phyloP scores from a whole-genome alignment of 2,329 filamentous ascomycete genomes.

The Mycosphaerella sp. region DNA sequence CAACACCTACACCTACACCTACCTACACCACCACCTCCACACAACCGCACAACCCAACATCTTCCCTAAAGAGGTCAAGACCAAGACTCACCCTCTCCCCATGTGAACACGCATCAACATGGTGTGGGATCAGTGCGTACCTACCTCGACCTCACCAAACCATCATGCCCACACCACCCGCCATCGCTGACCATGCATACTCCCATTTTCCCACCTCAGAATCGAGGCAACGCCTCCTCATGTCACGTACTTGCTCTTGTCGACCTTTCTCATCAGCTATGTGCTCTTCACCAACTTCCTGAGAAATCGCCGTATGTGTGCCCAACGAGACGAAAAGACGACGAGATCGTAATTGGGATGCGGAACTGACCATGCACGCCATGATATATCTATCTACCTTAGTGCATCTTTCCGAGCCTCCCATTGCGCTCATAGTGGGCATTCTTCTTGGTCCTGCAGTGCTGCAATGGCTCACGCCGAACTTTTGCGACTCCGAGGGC shows the following conservation, averaged over 20 bases:
- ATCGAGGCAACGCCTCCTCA: conserved; percentile 44
- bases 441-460: conserved; percentile 41
- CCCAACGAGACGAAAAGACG: no score
- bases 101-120: background rate
- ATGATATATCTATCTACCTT: conserved; percentile 1
- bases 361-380: background rate
- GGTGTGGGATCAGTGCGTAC: background rate
- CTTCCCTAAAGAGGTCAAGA: background rate
- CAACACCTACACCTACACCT: background rate
- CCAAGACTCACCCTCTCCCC: no score
- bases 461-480: conserved; percentile 38
- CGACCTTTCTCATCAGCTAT: conserved; percentile 42
- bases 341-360: background rate
- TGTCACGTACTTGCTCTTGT: conserved; percentile 41
- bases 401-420: conserved; percentile 45
- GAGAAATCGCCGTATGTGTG: conserved; percentile 34
- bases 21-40: background rate
- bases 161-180: background rate
- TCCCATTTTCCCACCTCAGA: conserved; percentile 3
- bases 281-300: conserved; percentile 43
- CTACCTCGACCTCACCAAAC: background rate
- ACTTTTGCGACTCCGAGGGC: conserved; percentile 29
- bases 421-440: conserved; percentile 42
- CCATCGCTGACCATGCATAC: background rate
- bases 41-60: background rate